Conservation (phyloP, 148 eudicot genomes). For the Selenicereus undatus region DNA sequence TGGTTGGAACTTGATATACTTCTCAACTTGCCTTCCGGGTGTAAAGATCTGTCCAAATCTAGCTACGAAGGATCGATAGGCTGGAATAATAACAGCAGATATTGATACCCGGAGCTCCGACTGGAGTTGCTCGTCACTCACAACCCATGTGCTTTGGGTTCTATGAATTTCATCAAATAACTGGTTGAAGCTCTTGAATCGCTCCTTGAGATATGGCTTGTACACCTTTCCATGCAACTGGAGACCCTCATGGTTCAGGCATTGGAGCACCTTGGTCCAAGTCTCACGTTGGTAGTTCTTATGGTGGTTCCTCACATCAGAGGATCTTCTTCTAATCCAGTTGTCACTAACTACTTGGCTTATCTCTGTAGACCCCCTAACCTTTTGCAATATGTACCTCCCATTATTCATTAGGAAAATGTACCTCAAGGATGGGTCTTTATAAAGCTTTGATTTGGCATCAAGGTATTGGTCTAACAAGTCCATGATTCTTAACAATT, state of each 20-base stretch:
- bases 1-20: slow-evolving; percentile 77
- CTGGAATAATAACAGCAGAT: slow-evolving; percentile 76
- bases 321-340: slow-evolving; percentile 40
- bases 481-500: slow-evolving; percentile 55
- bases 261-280: slow-evolving; percentile 56
- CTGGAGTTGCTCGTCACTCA: slow-evolving; percentile 86
- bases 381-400: slow-evolving; percentile 39
- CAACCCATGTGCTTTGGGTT: slow-evolving; percentile 72
- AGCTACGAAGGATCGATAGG: slow-evolving; percentile 69
- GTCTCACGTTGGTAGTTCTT: slow-evolving; percentile 55
- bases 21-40: slow-evolving; percentile 80
- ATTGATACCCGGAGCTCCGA: slow-evolving; percentile 92
- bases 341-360: slow-evolving; percentile 33
- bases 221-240: slow-evolving; percentile 58
- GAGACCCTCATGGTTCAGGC: slow-evolving; percentile 60
- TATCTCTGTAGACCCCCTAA: slow-evolving; percentile 35
- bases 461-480: slow-evolving; percentile 56
- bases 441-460: slow-evolving; percentile 59
- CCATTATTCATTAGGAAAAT: slow-evolving; percentile 73
- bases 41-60: slow-evolving; percentile 67
- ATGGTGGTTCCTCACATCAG: slow-evolving; percentile 38
- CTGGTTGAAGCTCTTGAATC: slow-evolving; percentile 77
- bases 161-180: slow-evolving; percentile 75
- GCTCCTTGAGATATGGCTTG: slow-evolving; percentile 77
- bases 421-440: slow-evolving; percentile 49